Conservation (phyloP, 2,329 filamentous ascomycete species). For the Ilyonectria mors-panacis region DNA sequence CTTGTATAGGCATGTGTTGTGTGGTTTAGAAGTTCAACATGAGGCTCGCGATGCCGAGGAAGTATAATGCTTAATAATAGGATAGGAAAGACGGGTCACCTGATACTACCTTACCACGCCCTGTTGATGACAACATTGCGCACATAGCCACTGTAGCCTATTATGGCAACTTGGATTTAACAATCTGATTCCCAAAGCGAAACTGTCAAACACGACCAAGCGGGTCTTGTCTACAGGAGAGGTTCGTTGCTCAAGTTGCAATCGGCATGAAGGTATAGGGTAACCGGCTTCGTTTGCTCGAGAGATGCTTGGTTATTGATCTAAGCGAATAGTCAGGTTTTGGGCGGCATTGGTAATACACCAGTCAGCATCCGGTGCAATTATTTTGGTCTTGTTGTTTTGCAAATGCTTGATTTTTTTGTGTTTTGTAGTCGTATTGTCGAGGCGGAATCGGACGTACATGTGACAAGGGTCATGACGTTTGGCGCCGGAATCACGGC, state of each 20-base stretch:
- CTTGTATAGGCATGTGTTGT: not conserved
- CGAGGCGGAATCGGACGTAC: not conserved
- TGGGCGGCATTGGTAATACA: not conserved
- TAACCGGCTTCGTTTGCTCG: not conserved
- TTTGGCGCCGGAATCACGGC: constrained; percentile 24
- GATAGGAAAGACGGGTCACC: constrained; percentile 31
- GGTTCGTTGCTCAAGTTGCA: not conserved
- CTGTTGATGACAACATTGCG: constrained; percentile 28
- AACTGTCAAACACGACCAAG: not conserved
- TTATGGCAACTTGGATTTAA: not conserved
- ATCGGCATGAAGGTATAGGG: not conserved
- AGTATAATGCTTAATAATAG: not conserved
- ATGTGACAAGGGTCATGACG: constrained; percentile 8
- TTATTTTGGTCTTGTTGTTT: not conserved
- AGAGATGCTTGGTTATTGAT: not conserved
- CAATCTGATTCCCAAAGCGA: not conserved
- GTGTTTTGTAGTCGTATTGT: not conserved
- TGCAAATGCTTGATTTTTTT: not conserved
- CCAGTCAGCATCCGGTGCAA: not conserved
- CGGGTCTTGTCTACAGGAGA: not conserved
- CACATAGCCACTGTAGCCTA: not conserved
- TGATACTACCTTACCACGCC: constrained; percentile 34
- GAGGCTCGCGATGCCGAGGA: not conserved
- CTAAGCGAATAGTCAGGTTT: not conserved
- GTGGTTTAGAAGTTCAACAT: not conserved